Percentiles rank a stretch among this genome's conserved stretches.
Conservation (phyloP, 768 basidiomycete species). For the Hygrocybe punicea region DNA sequence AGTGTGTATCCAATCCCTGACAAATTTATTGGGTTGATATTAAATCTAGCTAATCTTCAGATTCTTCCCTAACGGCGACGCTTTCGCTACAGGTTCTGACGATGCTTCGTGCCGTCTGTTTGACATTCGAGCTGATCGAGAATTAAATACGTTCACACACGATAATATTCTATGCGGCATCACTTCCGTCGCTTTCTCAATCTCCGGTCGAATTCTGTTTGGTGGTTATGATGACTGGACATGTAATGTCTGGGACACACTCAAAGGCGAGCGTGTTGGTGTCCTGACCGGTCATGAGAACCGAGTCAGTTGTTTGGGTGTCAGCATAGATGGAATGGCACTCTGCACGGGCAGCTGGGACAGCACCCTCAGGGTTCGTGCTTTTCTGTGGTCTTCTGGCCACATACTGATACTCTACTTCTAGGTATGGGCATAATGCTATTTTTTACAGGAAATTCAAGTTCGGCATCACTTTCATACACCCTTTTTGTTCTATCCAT, state of each 20-base stretch:
- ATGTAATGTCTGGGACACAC: slow-evolving; percentile 98
- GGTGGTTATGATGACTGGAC: slow-evolving; percentile 99
- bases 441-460: slow-evolving; percentile 10
- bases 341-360: slow-evolving; percentile 99
- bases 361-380: slow-evolving; percentile 85
- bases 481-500: slow-evolving; percentile 19
- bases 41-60: slow-evolving; percentile 41
- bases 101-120: slow-evolving; percentile 98
- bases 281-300: slow-evolving; percentile 98
- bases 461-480: slow-evolving; percentile 15
- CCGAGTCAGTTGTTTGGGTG: slow-evolving; percentile 93
- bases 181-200: slow-evolving; percentile 98
- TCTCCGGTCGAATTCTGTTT: slow-evolving; percentile 94
- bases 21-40: slow-evolving; percentile 8
- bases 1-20: slow-evolving; percentile 53
- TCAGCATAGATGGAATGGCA: slow-evolving; percentile 95
- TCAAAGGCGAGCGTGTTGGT: slow-evolving; percentile 97
- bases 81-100: slow-evolving; percentile 97
- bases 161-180: slow-evolving; percentile 99
- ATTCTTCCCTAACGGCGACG: slow-evolving; percentile 99
- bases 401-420: background rate
- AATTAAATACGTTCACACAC: slow-evolving; percentile 94
- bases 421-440: slow-evolving; percentile 80
- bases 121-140: slow-evolving; percentile 96
- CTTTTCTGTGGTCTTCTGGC: slow-evolving; percentile 1